Conservation (phyloP, 1,139 yeast genomes). For the Saccharomyces pastorianus region DNA sequence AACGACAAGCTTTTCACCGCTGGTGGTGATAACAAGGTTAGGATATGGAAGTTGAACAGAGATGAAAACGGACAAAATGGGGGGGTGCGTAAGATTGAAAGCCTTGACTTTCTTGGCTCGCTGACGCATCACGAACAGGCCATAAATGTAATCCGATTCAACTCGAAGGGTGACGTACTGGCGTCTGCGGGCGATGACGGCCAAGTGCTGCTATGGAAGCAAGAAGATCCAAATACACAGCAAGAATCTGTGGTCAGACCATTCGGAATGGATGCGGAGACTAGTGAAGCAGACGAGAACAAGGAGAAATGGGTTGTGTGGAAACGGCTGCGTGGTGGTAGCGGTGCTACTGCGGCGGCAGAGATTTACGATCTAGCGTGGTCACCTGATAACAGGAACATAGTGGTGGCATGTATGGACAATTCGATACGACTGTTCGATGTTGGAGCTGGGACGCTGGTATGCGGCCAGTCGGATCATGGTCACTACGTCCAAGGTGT, state of each 20-base stretch:
- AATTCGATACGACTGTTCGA: conserved; percentile 66
- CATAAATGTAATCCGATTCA: conserved; percentile 79
- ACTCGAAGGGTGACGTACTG: conserved; percentile 52
- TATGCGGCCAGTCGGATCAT: conserved; percentile 64
- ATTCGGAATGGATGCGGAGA: conserved; percentile 17
- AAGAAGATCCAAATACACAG: conserved; percentile 44
- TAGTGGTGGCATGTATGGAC: conserved; percentile 91
- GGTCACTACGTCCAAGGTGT: conserved; percentile 91
- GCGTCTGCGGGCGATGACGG: conserved; percentile 98
- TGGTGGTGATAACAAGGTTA: conserved; percentile 87
- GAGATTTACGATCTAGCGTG: conserved; percentile 88
- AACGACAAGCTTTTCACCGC: conserved; percentile 56
- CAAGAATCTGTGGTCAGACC: conserved; percentile 47
- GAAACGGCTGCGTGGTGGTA: conserved; percentile 15
- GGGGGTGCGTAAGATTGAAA: conserved; percentile 24
- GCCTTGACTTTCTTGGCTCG: conserved; percentile 64
- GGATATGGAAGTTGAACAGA: conserved; percentile 43
- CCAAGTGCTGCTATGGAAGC: conserved; percentile 68
- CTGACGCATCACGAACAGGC: conserved; percentile 87
- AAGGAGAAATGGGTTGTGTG: conserved; percentile 60
- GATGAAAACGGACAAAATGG: conserved; percentile 21
- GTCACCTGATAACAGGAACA: conserved; percentile 73
- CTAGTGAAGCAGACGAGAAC: conserved; percentile 38
- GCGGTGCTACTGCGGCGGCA: conserved; percentile 26
- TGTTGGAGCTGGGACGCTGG: conserved; percentile 48